These are phyloP conservation scores for Naganishia sp. DNA, from an alignment of 1,284 basidiomycete genomes.

Conservation along the genomic window DNA sequence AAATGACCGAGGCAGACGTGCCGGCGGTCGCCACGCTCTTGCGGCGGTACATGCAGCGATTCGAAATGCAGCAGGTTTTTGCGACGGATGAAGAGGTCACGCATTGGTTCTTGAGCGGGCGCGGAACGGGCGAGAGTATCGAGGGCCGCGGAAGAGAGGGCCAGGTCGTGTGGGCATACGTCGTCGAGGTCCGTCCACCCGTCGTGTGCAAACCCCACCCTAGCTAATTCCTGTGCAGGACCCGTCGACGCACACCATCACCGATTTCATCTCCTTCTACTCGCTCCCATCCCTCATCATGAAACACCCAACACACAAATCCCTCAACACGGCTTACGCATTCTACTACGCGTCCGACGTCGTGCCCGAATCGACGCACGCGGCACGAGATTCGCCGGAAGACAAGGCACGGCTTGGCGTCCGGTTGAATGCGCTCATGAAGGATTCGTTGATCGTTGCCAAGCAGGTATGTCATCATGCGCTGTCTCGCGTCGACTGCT, in stretches of 20 bases:
- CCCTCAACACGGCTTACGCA: slow-evolving; percentile 59
- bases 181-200: slow-evolving; percentile 83
- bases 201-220: too few species aligned
- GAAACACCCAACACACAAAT: slow-evolving; percentile 51
- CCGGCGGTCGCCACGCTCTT: slow-evolving; percentile 73
- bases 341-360: slow-evolving; percentile 59
- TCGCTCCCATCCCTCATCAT: slow-evolving; percentile 78
- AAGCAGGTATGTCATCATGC: slow-evolving; percentile 55
- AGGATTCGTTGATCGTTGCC: slow-evolving; percentile 77
- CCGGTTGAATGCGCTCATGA: slow-evolving; percentile 71
- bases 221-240: slow-evolving; percentile 61
- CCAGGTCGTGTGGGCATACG: slow-evolving; percentile 95
- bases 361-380: slow-evolving; percentile 38
- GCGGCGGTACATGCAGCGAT: slow-evolving; percentile 77
- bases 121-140: slow-evolving; percentile 63
- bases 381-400: slow-evolving; percentile 59
- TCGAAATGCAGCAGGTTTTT: slow-evolving; percentile 79
- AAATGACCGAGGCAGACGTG: slow-evolving; percentile 83
- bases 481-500: not conserved
- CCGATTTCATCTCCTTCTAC: slow-evolving; percentile 97
- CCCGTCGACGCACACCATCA: slow-evolving; percentile 76
- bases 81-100: slow-evolving; percentile 71
- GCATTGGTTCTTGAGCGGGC: slow-evolving; percentile 86
- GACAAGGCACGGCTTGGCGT: slow-evolving; percentile 65
- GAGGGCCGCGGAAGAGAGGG: slow-evolving; percentile 60